These are phyloP conservation scores for Tulasnella sp. DNA, from an alignment of 768 basidiomycete species.

Conservation along the genomic window DNA sequence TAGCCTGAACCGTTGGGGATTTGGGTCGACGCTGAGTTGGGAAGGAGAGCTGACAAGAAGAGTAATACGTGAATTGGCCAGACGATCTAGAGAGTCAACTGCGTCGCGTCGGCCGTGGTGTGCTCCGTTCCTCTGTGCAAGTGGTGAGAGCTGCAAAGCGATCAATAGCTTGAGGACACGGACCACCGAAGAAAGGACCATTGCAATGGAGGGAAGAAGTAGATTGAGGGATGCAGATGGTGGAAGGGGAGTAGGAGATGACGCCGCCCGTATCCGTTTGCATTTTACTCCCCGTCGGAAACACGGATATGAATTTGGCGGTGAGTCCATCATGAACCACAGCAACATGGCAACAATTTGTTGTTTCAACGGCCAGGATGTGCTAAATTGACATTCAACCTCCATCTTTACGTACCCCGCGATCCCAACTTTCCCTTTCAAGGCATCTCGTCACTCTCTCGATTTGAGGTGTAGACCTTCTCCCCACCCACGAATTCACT, in stretches of 20 bases:
- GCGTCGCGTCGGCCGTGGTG: constrained; percentile 57
- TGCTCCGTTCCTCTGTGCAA: constrained; percentile 81
- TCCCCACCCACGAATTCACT: neutral
- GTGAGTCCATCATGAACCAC: neutral
- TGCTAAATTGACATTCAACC: neutral
- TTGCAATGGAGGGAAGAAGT: neutral
- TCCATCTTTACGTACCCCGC: neutral
- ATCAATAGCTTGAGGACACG: constrained; percentile 98
- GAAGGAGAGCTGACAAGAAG: constrained; percentile 26
- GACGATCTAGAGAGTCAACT: constrained; percentile 26
- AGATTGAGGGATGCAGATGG: neutral
- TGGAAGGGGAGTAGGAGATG: neutral
- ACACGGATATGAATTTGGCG: neutral
- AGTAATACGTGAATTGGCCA: neutral
- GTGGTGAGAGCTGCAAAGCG: constrained; percentile 83
- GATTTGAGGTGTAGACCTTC: neutral
- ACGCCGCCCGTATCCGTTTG: neutral
- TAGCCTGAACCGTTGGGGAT: constrained; percentile 52
- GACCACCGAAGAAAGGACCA: constrained; percentile 33
- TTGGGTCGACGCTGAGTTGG: constrained; percentile 27
- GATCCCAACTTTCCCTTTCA: neutral
- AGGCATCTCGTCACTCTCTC: neutral
- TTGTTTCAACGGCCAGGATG: neutral
- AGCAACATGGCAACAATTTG: neutral
- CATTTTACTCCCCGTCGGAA: neutral